A percentile compares a stretch with the other conserved stretches of the same genome.
phyloP scores from a whole-genome alignment of 495 filamentous ascomycete genomes.

The Aspergillus egyptiacus region DNA sequence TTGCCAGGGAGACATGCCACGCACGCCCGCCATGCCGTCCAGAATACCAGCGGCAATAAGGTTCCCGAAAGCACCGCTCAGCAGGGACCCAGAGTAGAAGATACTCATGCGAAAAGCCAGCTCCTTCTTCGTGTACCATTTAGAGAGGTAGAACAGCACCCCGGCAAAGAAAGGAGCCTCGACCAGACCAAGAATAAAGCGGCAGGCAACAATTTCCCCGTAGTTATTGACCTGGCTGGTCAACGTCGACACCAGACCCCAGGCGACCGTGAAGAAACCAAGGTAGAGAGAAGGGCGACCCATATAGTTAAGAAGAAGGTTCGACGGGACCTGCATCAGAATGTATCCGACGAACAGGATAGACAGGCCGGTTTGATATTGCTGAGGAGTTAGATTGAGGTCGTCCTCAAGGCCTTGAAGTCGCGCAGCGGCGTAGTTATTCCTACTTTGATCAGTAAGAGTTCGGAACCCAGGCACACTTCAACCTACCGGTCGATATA shows the following conservation, averaged over 20 bases:
- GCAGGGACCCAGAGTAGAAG: conserved; percentile 60
- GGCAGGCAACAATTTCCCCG: conserved; percentile 48
- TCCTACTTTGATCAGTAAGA: conserved; percentile 27
- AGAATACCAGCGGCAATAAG: conserved; percentile 54
- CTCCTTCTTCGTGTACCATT: conserved; percentile 57
- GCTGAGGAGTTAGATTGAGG: conserved; percentile 30
- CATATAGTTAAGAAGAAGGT: conserved; percentile 54
- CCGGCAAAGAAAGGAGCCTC: conserved; percentile 49
- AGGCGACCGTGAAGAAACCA: conserved; percentile 46
- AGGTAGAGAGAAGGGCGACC: conserved; percentile 44
- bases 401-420: conserved; percentile 48
- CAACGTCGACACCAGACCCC: conserved; percentile 47
- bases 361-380: conserved; percentile 46
- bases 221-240: conserved; percentile 49
- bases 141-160: conserved; percentile 51
- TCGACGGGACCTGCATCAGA: conserved; percentile 54
- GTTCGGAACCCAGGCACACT: not conserved
- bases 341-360: conserved; percentile 53
- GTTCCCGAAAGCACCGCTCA: conserved; percentile 60
- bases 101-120: conserved; percentile 53
- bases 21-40: conserved; percentile 33
- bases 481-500: conserved; percentile 46
- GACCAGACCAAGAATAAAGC: conserved; percentile 48
- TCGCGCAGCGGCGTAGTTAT: conserved; percentile 52
- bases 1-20: conserved; percentile 44